These are phyloP conservation scores for Ceratocystis eucalypticola DNA, from an alignment of 2,329 filamentous ascomycete genomes.

Conservation along the genomic window DNA sequence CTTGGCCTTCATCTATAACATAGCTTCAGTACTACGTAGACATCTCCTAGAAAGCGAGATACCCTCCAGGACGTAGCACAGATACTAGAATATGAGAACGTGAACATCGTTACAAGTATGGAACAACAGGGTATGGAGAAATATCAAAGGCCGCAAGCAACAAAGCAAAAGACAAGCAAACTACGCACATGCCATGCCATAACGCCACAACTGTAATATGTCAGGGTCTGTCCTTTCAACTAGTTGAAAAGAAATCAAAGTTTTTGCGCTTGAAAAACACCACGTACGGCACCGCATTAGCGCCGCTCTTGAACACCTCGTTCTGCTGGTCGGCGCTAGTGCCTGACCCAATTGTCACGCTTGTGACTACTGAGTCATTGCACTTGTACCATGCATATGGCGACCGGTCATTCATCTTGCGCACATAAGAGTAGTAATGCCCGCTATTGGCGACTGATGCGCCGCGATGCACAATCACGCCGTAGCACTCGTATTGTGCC, in stretches of 20 bases:
- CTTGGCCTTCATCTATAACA: background rate
- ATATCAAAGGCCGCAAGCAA: background rate
- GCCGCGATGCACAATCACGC: conserved; percentile 66
- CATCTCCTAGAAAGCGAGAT: background rate
- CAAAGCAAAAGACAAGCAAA: background rate
- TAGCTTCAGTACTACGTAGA: background rate
- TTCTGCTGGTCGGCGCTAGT: conserved; percentile 27
- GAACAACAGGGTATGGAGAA: conserved; percentile 3
- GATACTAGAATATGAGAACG: background rate
- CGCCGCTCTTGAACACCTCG: conserved; percentile 28
- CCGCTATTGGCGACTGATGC: conserved; percentile 48
- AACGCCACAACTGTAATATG: background rate
- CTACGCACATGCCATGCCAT: background rate
- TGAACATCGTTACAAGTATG: background rate
- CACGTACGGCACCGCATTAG: conserved; percentile 34
- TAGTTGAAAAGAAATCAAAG: conserved; percentile 9
- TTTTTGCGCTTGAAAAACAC: conserved; percentile 34
- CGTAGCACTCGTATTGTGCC: conserved; percentile 65
- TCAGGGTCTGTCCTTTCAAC: background rate
- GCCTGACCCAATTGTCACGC: conserved; percentile 31
- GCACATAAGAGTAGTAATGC: conserved; percentile 65
- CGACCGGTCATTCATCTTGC: conserved; percentile 32
- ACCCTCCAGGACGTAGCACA: too few relatives aligned
- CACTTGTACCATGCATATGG: conserved; percentile 34
- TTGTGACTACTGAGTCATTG: conserved; percentile 33